Conservation (phyloP, 169 alveolate genomes). For the Prorocentrum cordatum region DNA sequence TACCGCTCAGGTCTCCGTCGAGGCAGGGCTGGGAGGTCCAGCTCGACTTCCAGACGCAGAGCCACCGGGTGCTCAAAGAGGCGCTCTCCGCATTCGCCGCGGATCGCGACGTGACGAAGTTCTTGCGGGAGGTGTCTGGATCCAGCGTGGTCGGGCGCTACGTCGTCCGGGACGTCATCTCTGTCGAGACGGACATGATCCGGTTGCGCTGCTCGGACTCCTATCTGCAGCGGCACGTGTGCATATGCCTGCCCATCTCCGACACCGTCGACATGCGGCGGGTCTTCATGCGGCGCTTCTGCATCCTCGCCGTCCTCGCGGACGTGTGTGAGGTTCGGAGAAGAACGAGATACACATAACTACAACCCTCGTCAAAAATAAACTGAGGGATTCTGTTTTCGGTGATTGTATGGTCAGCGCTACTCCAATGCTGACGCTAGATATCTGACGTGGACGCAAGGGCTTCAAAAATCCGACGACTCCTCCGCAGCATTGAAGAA, state of each 20-base stretch:
- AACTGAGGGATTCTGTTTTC: no score
- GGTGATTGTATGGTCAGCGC: no score
- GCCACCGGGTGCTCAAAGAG: no score
- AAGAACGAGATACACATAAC: no score
- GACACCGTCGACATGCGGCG: not conserved
- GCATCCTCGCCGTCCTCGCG: not conserved
- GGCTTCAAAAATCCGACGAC: no score
- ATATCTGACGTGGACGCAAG: no score
- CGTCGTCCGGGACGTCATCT: slow-evolving; percentile 1
- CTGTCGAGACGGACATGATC: slow-evolving; percentile 5
- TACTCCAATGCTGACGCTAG: no score
- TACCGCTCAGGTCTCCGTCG: no score
- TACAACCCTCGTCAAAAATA: no score
- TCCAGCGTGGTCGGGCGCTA: slow-evolving; percentile 21
- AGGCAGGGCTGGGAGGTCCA: no score
- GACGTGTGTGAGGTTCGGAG: slow-evolving; percentile 50
- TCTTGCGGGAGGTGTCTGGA: not conserved
- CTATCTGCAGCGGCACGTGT: slow-evolving; percentile 19
- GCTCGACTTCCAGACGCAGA: no score
- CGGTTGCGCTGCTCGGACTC: slow-evolving; percentile 24
- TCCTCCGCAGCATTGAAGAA: no score
- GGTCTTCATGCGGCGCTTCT: not conserved
- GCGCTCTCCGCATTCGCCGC: not conserved
- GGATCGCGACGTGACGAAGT: not conserved
- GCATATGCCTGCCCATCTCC: not conserved